phyloP scores from a whole-genome alignment of 2,329 filamentous ascomycete genomes.

The Pyrenophora tritici-repentis region DNA sequence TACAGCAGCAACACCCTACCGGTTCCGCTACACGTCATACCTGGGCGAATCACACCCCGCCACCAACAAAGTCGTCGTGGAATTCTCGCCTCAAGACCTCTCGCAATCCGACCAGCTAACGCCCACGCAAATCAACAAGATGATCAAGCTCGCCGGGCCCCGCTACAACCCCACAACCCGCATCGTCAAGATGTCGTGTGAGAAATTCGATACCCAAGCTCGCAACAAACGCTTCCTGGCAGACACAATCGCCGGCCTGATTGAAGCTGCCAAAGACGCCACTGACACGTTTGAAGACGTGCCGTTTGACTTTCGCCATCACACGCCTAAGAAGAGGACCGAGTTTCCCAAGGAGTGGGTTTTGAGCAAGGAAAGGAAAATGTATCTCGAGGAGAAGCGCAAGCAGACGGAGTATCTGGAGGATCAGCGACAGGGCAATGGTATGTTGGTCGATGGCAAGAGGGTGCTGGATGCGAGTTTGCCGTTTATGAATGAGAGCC shows the following conservation, averaged over 20 bases:
- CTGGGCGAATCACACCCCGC: constrained; percentile 93
- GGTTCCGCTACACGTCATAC: constrained; percentile 96
- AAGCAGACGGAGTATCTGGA: constrained; percentile 60
- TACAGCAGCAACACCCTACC: constrained; percentile 69
- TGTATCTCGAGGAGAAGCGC: constrained; percentile 67
- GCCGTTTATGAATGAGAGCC: constrained; percentile 24
- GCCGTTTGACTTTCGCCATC: constrained; percentile 86
- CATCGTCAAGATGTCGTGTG: constrained; percentile 86
- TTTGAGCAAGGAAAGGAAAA: constrained; percentile 71
- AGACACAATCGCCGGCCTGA: constrained; percentile 73
- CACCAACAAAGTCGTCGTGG: constrained; percentile 89
- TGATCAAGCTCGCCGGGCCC: constrained; percentile 83
- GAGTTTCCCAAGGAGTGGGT: constrained; percentile 84
- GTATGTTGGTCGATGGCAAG: constrained; percentile 61
- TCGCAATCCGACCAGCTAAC: constrained; percentile 71
- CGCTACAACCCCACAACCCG: constrained; percentile 87
- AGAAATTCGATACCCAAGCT: constrained; percentile 83
- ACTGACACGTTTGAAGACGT: constrained; percentile 85
- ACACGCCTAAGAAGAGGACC: constrained; percentile 68
- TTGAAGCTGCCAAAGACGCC: constrained; percentile 74
- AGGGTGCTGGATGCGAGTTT: constrained; percentile 46
- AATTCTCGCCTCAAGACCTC: constrained; percentile 79
- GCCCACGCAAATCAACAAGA: constrained; percentile 71
- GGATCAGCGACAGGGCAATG: constrained; percentile 57
- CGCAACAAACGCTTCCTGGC: constrained; percentile 97